Evolutionary conservation across 768 basidiomycete species (phyloP), one percentile per base, ranked within the genome.

Genomic region (Rhodotorula kratochvilovae): DNA sequence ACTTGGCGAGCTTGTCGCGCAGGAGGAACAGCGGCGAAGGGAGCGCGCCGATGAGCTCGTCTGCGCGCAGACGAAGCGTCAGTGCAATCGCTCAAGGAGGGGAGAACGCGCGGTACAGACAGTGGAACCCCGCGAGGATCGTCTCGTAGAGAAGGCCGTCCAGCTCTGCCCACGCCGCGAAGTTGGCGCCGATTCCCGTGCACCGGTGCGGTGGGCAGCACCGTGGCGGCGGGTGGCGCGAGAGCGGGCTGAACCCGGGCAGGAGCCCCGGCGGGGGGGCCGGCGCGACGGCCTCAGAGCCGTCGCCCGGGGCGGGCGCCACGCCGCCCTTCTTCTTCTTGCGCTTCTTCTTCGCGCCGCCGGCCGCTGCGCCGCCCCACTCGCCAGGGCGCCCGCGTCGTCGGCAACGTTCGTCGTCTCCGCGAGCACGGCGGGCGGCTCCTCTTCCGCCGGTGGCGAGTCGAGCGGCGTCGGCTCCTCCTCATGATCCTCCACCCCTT

Each of bases 21-120:
- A 74, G 39, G 60, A 63, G 60, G 43, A 39, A 43, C 16, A 74
- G 59, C 13, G 73, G 66, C 1, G 59, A 36, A 2, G 62, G 66
- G 35, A 74, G 61, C 8, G 69, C 66, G 46, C 66, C 73, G 61
- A 74, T 74, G 48, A 74, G 63, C 55, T 74, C 73, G 67, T 74
- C 72, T 73, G 58, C 5, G 27, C 35, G 19, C 1, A 8, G 23
- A 27, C 43, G 17, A 23, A 19, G 12, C 5, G 17, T 19, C 27
- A 51, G 57, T 16, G 7, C 5, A 11, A 11, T n/a, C n/a, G 27
- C 15, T 8, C n/a, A 21, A 43, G 62, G 0, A 4, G 31, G 36
- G 43, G 33, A 27, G 43, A 33, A 27, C 25, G 36, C 17, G n/a
- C 23, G 35, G 11, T 25, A 62, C 67, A 33, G 31, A 72, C 67